phyloP scores from a whole-genome alignment of 108 stramenopile genomes.

The Skeletonema potamos region DNA sequence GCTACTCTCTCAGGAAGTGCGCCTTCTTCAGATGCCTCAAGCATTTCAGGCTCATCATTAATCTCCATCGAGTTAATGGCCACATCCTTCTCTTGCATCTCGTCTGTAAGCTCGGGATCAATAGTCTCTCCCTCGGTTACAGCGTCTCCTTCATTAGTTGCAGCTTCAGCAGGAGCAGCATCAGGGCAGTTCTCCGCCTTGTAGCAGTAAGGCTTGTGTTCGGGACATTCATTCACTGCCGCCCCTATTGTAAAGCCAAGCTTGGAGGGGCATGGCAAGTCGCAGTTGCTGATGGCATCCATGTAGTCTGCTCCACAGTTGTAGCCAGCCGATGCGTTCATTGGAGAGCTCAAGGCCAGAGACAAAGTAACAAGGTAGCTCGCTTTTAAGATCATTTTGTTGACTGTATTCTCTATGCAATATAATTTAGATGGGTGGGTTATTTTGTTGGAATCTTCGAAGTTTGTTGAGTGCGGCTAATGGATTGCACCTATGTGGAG shows the following conservation, averaged over 20 bases:
- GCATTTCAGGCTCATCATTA: not conserved
- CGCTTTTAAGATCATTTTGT: not conserved
- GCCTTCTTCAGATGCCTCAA: not conserved
- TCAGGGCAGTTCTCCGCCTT: not conserved
- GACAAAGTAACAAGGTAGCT: not conserved
- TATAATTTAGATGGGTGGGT: not conserved
- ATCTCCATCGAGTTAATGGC: not conserved
- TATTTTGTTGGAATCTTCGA: not conserved
- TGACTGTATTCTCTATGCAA: not conserved
- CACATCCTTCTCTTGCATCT: not conserved
- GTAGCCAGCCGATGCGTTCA: slow-evolving; percentile 1
- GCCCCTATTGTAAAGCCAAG: slow-evolving; percentile 5
- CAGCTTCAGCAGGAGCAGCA: not conserved
- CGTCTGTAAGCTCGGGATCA: not conserved
- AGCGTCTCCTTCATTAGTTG: not conserved
- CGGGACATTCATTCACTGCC: slow-evolving; percentile 22
- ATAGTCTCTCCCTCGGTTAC: not conserved
- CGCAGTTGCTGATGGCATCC: slow-evolving; percentile 14
- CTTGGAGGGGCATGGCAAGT: slow-evolving; percentile 12
- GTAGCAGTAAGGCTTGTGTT: slow-evolving; percentile 24
- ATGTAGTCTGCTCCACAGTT: slow-evolving; percentile 16
- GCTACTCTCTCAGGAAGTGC: not conserved
- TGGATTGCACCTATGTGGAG: not conserved
- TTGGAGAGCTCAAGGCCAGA: not conserved
- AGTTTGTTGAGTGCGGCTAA: not conserved